Evolutionary conservation across 129 eudicot genomes (phyloP).

Genomic region (Gnaphalium uliginosum): DNA sequence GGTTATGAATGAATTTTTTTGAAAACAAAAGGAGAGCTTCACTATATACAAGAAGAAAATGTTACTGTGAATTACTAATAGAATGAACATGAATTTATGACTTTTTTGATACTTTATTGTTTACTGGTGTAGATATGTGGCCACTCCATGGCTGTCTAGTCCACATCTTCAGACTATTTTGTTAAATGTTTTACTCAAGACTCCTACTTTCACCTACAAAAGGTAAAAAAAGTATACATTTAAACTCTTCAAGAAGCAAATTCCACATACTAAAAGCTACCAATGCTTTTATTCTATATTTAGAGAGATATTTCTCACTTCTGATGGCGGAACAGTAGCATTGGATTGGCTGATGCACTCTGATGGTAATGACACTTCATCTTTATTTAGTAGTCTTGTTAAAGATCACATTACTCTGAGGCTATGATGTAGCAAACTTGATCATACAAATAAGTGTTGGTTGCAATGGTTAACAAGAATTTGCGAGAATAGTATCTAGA

Average conservation of each 20-base stretch:
- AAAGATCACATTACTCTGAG: neutral
- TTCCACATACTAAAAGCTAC: neutral
- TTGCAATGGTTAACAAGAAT: no score
- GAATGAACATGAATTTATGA: neutral
- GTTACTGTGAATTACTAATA: no score
- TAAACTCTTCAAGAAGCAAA: neutral
- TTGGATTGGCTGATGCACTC: slow-evolving; percentile 72
- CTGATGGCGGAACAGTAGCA: slow-evolving; percentile 97
- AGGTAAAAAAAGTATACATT: slow-evolving; percentile 43
- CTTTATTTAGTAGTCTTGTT: slow-evolving; percentile 9
- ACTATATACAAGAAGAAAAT: no score
- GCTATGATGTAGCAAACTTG: no score
- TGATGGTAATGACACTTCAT: slow-evolving; percentile 46
- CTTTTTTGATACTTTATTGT: neutral
- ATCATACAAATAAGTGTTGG: no score
- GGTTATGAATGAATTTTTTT: neutral
- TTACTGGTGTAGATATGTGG: slow-evolving; percentile 54
- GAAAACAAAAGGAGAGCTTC: neutral
- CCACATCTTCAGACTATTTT: slow-evolving; percentile 87
- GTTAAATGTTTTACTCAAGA: slow-evolving; percentile 51
- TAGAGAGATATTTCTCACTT: slow-evolving; percentile 66
- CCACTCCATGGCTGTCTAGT: slow-evolving; percentile 96
- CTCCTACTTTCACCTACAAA: slow-evolving; percentile 59
- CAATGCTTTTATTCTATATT: neutral
- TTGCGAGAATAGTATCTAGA: no score